phyloP scores from a whole-genome alignment of 306 rosid species.

The Fagus sylvatica region DNA sequence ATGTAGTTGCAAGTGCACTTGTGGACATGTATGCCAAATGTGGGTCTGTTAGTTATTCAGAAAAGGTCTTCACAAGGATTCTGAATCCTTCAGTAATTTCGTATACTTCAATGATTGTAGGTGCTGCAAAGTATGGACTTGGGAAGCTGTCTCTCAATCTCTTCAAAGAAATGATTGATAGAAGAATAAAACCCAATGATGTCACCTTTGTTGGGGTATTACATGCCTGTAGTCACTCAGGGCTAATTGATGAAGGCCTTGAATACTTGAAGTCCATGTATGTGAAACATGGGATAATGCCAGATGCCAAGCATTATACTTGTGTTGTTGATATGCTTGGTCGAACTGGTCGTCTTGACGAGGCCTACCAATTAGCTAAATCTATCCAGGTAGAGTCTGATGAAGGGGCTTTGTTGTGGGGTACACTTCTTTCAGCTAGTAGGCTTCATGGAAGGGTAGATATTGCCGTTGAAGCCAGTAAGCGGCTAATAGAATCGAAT shows the following conservation, averaged over 20 bases:
- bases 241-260: constrained; percentile 74
- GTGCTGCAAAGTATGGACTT: constrained; percentile 84
- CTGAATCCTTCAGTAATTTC: constrained; percentile 56
- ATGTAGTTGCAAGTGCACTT: constrained; percentile 68
- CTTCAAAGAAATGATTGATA: constrained; percentile 65
- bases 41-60: constrained; percentile 63
- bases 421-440: constrained; percentile 78
- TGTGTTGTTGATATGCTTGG: constrained; percentile 83
- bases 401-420: constrained; percentile 65
- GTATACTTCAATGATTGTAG: constrained; percentile 82
- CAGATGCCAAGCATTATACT: constrained; percentile 65
- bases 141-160: constrained; percentile 61
- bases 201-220: constrained; percentile 80
- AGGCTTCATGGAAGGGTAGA: constrained; percentile 85
- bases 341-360: constrained; percentile 62
- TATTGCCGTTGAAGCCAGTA: constrained; percentile 69
- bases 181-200: constrained; percentile 61
- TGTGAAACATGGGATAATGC: constrained; percentile 55
- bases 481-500: constrained; percentile 57
- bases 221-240: constrained; percentile 89
- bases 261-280: constrained; percentile 57
- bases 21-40: constrained; percentile 95
- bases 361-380: constrained; percentile 69
- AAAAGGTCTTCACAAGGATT: constrained; percentile 56
- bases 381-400: constrained; percentile 45